Conservation (phyloP, 768 basidiomycete species). For the Lentinula raphanica region DNA sequence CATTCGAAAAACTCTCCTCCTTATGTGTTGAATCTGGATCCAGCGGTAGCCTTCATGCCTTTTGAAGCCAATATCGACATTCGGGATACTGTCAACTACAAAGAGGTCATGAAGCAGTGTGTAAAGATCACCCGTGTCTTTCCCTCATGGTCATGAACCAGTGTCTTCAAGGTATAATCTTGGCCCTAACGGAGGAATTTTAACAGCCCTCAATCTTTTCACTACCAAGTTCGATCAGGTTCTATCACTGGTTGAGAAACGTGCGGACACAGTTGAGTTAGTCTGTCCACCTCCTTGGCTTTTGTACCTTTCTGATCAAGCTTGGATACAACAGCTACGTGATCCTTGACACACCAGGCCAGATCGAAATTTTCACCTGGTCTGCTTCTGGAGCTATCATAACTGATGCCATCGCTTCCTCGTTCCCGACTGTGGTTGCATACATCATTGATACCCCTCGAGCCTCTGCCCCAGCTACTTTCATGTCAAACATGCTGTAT, state of each 20-base stretch:
- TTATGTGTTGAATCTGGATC: constrained; percentile 96
- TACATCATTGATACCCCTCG: constrained; percentile 98
- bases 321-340: constrained; percentile 58
- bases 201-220: constrained; percentile 95
- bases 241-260: constrained; percentile 82
- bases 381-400: constrained; percentile 98
- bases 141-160: constrained; percentile 1
- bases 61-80: constrained; percentile 98
- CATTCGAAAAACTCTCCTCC: constrained; percentile 72
- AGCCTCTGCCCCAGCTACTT: constrained; percentile 90
- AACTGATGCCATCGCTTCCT: constrained; percentile 91
- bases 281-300: constrained; percentile 22
- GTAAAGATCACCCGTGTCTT: constrained; percentile 25
- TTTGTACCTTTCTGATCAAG: background rate
- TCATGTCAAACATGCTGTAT: constrained; percentile 99
- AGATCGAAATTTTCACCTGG: constrained; percentile 99
- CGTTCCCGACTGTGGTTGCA: constrained; percentile 90
- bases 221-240: constrained; percentile 99
- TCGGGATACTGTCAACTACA: constrained; percentile 93
- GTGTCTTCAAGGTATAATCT: constrained; percentile 81
- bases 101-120: constrained; percentile 99
- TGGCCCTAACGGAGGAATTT: constrained; percentile 95
- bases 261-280: constrained; percentile 84
- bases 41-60: constrained; percentile 86
- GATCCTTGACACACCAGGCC: constrained; percentile 94